Percentiles rank a stretch among this genome's conserved stretches.
phyloP scores from a whole-genome alignment of 148 eudicot genomes.

The Rhododendron ferrugineum region DNA sequence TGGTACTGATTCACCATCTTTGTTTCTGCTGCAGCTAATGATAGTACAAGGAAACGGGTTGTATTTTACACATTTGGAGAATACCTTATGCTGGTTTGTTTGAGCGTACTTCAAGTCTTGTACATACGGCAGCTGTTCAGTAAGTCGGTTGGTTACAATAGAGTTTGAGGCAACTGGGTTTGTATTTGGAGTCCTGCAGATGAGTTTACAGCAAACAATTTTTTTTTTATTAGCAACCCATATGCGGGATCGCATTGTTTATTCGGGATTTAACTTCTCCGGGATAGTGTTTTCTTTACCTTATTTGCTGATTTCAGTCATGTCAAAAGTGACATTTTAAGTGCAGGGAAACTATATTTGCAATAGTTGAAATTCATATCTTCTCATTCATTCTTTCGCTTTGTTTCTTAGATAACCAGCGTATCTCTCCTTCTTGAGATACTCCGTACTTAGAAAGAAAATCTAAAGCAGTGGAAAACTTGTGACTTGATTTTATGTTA shows the following conservation, averaged over 20 bases:
- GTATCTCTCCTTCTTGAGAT: background rate
- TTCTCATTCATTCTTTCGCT: background rate
- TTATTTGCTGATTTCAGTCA: background rate
- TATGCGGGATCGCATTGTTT: background rate
- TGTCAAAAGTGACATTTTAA: background rate
- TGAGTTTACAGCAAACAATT: background rate
- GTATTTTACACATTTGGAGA: conserved; percentile 54
- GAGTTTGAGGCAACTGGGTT: conserved; percentile 29
- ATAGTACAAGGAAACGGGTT: conserved; percentile 61
- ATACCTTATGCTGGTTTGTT: conserved; percentile 45
- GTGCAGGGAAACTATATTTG: background rate
- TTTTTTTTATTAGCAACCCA: no score
- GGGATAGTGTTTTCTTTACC: background rate
- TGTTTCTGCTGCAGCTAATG: conserved; percentile 42
- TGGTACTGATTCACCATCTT: background rate
- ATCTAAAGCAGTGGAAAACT: background rate
- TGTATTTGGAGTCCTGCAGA: conserved; percentile 10
- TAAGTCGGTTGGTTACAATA: conserved; percentile 46
- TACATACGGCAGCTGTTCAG: conserved; percentile 55
- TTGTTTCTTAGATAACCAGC: background rate
- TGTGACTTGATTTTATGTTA: background rate
- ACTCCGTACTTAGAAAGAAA: background rate
- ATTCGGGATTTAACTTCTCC: background rate
- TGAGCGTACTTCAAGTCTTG: conserved; percentile 47
- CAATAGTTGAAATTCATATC: background rate